Base-by-base conservation (phyloP, 1,139 yeast species). In the Debaryomyces fabryi region DNA sequence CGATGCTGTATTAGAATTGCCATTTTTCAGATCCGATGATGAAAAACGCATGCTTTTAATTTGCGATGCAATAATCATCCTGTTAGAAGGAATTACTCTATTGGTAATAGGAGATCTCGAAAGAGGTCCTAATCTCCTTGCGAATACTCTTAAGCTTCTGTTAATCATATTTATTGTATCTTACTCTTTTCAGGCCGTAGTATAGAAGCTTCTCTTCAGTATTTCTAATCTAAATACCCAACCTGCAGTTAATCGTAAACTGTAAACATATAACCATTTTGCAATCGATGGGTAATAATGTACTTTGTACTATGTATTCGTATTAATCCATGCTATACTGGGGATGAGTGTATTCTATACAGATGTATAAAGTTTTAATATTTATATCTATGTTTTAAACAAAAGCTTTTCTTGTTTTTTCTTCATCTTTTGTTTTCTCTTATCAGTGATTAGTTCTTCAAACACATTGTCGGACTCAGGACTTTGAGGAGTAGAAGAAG, bases 381-480 rank as follows among this genome's bases (percentile, higher is more conserved):
- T n/a, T 18, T 38, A 38, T 24, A 20, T 9, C 23, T 44, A 44
- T 16, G 46, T 44, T 6, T 36, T 47, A 20, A 52, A 50, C 12
- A 53, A 34, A 15, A 58, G 44, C 48, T 54, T 54, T 48, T 60
- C 64, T 43, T 65, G 68, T 52, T 67, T 69, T 56, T 63, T 66
- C 56, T 63, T 66, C 50, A 58, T 51, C 49, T 70, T 71, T 46
- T 58, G 65, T 27, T 67, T 65, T 45, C 65, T 57, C 50, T 63
- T 69, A 53, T 68, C 71, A 3, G 51, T 46, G 6, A 60, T 59
- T 0, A 60, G 58, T n/a, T 55, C 52, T 2, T 58, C 64, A 44
- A 57, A 58, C 25, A 55, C 58, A 5, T 52, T 54, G 7, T 47
- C 52, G 1, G 49, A 44, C 20, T 49, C 45, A 16, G 44, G 51